Base-by-base conservation (phyloP, 176 grass and related monocot species). In the Carex parvula region DNA sequence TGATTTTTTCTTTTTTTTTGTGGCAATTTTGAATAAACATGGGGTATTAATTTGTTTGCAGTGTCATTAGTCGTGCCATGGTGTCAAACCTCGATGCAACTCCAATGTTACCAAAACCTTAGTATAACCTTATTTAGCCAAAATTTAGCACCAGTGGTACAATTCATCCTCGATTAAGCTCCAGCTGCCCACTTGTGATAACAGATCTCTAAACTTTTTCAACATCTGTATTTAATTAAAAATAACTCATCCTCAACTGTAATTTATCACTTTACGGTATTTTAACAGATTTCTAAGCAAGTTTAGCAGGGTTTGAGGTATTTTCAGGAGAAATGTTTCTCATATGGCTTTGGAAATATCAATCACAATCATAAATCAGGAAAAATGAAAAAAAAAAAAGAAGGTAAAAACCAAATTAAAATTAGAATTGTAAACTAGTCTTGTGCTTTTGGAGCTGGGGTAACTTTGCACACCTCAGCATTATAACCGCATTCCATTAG, bases 391-490 rank as follows among this genome's bases (percentile, higher is more conserved):
- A 17, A 4, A 37, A 41, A 70, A 62, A 26, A 16, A n/a, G n/a
- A n/a, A 1, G 60, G 6, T 3, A 62, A 20, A 61, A 61, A 61
- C 20, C 30, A 67, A 67, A 68, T 35, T 35, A 70, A 41, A 70
- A 39, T 70, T 70, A 70, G 15, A 74, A 22, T 48, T 22, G 1
- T 6, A 74, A 74, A 74, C 26, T 52, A 74, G 9, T 52, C 70
- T 11, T 52, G 70, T 50, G 70, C 8, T 74, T 85, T 92, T 1
- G 85, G 37, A 55, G 72, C 79, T 1, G 91, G 76, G 46, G 83
- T 89, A 60, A 98, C 93, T 90, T 95, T 95, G 81, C 96, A 98
- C 32, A 98, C 83, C 88, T 98, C 92, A 77, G 89, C 84, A 87
- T 93, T 86, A 66, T 95, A 93, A 7, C 91, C 87, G 8, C 84